Conservation (phyloP, 495 filamentous ascomycete genomes). For the Xylaria bambusicola region DNA sequence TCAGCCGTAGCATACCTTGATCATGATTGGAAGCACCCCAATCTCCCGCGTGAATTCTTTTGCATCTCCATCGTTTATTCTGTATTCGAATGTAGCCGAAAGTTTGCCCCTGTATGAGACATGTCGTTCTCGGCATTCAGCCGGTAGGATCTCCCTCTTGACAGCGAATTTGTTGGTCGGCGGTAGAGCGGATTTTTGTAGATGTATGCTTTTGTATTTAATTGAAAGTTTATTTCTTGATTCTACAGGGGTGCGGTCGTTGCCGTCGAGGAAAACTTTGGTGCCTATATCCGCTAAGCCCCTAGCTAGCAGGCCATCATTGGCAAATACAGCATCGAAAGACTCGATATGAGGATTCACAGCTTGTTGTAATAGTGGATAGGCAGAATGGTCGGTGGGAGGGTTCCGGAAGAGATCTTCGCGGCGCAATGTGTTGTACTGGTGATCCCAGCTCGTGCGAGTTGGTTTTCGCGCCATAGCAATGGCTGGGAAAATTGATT, state of each 20-base stretch:
- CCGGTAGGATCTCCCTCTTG: constrained; percentile 77
- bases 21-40: constrained; percentile 89
- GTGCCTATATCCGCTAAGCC: constrained; percentile 86
- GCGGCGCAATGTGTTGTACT: constrained; percentile 78
- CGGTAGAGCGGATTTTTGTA: constrained; percentile 75
- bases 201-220: constrained; percentile 71
- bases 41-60: constrained; percentile 77
- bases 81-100: constrained; percentile 75
- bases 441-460: constrained; percentile 71
- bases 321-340: constrained; percentile 89
- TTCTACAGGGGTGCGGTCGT: constrained; percentile 52
- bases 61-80: constrained; percentile 83
- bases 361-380: constrained; percentile 79
- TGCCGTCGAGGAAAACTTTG: constrained; percentile 82
- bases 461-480: constrained; percentile 60
- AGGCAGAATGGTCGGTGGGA: constrained; percentile 82
- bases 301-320: constrained; percentile 66
- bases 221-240: constrained; percentile 72
- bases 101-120: constrained; percentile 88
- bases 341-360: constrained; percentile 90
- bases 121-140: constrained; percentile 94
- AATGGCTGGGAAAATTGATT: constrained; percentile 21
- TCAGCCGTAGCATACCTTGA: constrained; percentile 61
- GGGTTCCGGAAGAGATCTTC: constrained; percentile 87
- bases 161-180: constrained; percentile 76